A percentile compares a stretch with the other conserved stretches of the same genome.
phyloP scores from a whole-genome alignment of 2,329 filamentous ascomycete genomes.

The Aspergillus sp. region DNA sequence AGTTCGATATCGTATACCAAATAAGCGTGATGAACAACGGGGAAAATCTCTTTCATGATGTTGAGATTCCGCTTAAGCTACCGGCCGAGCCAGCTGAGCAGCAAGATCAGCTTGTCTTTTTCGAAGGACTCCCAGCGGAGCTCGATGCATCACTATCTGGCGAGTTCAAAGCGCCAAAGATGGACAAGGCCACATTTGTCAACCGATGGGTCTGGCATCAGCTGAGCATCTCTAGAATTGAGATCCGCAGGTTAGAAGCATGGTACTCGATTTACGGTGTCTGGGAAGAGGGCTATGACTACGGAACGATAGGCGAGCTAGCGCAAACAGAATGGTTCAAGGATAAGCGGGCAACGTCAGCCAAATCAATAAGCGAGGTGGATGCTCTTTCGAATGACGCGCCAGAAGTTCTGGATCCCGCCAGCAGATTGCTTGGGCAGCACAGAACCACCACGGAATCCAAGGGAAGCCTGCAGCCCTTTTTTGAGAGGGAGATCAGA shows the following conservation, averaged over 20 bases:
- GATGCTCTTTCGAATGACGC: not conserved
- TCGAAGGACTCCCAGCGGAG: not conserved
- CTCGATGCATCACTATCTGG: not conserved
- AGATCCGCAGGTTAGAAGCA: conserved; percentile 23
- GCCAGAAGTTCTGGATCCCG: not conserved
- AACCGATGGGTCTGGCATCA: conserved; percentile 32
- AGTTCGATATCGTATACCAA: not conserved
- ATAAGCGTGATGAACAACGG: not conserved
- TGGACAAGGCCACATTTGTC: conserved; percentile 22
- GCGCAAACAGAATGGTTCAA: conserved; percentile 22
- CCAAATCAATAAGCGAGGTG: not conserved
- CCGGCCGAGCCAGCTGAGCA: conserved; percentile 5
- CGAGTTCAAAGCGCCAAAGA: not conserved
- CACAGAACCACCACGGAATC: too few species aligned
- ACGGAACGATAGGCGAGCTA: conserved; percentile 18
- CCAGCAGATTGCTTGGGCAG: not conserved
- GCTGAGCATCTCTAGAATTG: conserved; percentile 26
- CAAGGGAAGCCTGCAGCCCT: too few species aligned
- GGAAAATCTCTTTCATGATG: not conserved
- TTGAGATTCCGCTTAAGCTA: not conserved
- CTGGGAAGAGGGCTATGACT: conserved; percentile 17
- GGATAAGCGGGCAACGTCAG: conserved; percentile 12
- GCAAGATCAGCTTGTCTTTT: not conserved
- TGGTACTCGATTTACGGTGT: conserved; percentile 14
- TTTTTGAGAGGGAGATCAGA: too few species aligned